Percentiles rank a stretch among this genome's conserved stretches.
These are phyloP conservation scores for Alloascoidea africana DNA, from an alignment of 805 yeast species.

Conservation along the genomic window DNA sequence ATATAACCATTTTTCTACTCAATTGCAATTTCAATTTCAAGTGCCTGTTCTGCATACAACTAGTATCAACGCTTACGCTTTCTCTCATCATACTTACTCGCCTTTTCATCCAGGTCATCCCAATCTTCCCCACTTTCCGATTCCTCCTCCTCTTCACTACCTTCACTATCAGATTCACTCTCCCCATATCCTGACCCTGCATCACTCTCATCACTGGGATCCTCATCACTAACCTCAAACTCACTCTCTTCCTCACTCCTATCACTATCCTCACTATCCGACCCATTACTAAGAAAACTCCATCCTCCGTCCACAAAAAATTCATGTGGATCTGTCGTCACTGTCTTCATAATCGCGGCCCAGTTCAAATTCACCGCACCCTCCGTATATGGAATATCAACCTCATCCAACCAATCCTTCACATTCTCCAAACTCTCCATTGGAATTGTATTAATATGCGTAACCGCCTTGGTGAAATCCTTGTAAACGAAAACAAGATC, in stretches of 20 bases:
- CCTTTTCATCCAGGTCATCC: slow-evolving; percentile 49
- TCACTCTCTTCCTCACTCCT: slow-evolving; percentile 58
- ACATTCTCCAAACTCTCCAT: slow-evolving; percentile 84
- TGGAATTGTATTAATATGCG: slow-evolving; percentile 89
- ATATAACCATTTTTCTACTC: too few relatives aligned
- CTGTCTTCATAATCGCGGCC: slow-evolving; percentile 90
- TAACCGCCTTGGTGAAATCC: slow-evolving; percentile 77
- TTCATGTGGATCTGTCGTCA: slow-evolving; percentile 83
- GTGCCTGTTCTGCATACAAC: too few relatives aligned
- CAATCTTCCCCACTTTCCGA: slow-evolving; percentile 27
- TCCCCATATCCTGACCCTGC: slow-evolving; percentile 27
- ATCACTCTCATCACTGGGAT: slow-evolving; percentile 35
- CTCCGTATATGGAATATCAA: slow-evolving; percentile 88
- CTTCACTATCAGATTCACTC: slow-evolving; percentile 14
- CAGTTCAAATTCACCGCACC: slow-evolving; percentile 94
- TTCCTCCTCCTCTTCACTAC: slow-evolving; percentile 9
- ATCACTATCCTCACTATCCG: slow-evolving; percentile 58
- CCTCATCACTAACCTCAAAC: slow-evolving; percentile 47
- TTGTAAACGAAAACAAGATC: slow-evolving; percentile 94
- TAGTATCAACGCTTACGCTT: slow-evolving; percentile 3
- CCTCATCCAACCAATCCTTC: slow-evolving; percentile 95
- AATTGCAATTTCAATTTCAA: too few relatives aligned
- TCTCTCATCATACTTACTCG: slow-evolving; percentile 28
- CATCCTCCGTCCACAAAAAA: slow-evolving; percentile 94
- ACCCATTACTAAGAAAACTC: slow-evolving; percentile 82